Conservation (phyloP, 225 moss, liverwort and hornwort species). For the Thuidium tamariscinum region DNA sequence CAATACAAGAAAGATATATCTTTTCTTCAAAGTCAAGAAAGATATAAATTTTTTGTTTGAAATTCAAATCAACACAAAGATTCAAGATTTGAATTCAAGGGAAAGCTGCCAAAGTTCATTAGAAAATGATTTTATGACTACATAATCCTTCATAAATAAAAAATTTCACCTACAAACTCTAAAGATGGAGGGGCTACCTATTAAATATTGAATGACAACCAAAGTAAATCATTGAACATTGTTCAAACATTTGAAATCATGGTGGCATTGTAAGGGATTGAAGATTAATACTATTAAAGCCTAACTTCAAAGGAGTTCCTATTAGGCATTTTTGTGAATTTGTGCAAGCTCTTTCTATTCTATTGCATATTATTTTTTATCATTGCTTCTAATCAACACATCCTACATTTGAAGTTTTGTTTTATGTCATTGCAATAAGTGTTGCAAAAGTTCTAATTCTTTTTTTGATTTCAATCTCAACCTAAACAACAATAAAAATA, state of each 20-base stretch:
- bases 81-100: too few species aligned
- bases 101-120: neutral
- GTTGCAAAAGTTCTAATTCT: neutral
- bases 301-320: neutral
- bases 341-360: neutral
- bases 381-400: neutral
- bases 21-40: neutral
- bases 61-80: neutral
- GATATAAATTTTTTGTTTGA: too few species aligned
- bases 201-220: neutral
- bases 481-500: accelerated
- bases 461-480: neutral
- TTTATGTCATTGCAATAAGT: neutral
- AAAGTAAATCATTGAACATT: neutral
- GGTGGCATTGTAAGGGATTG: neutral
- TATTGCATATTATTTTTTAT: neutral
- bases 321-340: neutral
- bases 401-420: neutral
- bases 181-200: neutral
- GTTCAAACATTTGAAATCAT: neutral
- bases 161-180: neutral
- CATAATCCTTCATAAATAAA: neutral
- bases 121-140: neutral
- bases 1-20: neutral
- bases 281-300: neutral